Evolutionary conservation across 1,139 yeast species (phyloP).

Genomic region (Pichia sp.): DNA sequence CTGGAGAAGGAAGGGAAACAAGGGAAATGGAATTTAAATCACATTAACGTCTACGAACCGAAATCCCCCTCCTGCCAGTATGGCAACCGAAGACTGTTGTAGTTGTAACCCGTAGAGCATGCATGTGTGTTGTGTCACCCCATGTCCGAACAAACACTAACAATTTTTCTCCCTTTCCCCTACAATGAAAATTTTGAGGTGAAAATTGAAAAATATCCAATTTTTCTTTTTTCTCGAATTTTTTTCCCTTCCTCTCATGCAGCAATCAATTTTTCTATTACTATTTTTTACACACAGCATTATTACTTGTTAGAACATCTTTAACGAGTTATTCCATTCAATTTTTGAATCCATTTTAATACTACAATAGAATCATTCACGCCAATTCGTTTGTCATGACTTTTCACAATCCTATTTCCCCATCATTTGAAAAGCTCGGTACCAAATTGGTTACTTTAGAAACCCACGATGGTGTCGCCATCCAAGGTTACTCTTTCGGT

Average conservation of each 20-base stretch:
- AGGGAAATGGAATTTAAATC: not conserved
- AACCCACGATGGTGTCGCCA: constrained; percentile 83
- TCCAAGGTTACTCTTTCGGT: constrained; percentile 98
- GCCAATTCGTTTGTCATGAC: constrained; percentile 15
- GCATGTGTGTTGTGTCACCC: no score
- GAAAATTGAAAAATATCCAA: no score
- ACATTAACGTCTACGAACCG: no score
- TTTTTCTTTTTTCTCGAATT: not conserved
- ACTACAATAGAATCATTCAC: not conserved
- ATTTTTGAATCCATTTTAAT: no score
- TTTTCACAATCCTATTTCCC: constrained; percentile 24
- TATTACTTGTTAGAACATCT: not conserved
- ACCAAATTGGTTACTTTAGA: constrained; percentile 73
- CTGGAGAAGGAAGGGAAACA: constrained; percentile 11
- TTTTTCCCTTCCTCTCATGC: not conserved
- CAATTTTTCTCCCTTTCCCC: no score
- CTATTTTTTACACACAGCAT: not conserved
- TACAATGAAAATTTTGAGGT: no score
- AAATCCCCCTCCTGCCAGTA: no score
- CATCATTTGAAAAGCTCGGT: constrained; percentile 22
- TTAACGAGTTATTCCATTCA: not conserved
- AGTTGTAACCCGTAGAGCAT: no score
- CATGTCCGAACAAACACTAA: no score
- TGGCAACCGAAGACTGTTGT: no score
- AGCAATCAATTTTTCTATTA: not conserved